Base-by-base conservation (phyloP, 805 yeast genomes). In the Candida khao-thaluensis region DNA sequence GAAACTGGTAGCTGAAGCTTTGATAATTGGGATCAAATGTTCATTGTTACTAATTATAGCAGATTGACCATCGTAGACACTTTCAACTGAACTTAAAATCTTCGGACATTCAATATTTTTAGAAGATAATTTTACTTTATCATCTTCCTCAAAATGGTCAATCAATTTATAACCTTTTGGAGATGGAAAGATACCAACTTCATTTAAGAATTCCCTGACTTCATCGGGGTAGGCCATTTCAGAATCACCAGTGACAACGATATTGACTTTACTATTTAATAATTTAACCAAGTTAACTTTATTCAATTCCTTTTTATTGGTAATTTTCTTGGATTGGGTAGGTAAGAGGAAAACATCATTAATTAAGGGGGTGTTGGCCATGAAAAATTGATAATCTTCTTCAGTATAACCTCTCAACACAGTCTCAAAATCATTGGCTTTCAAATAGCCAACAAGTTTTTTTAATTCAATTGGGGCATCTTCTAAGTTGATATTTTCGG, bases 141-240 rank as follows among this genome's bases (percentile, higher is more conserved):
- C 52, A 14, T 51, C 60, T 18, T 52, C 50, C 42, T 60, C 56
- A 64, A 87, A 87, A 59, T 84, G 82, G 59, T 89, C 95, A 6
- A 72, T 59, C 30, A 83, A 64, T 38, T 67, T 59, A 57, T 77
- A 80, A 36, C 79, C 82, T 55, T 79, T 84, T 42, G 96, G 95
- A 35, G 93, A 76, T 42, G 96, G 85, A 52, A 71, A 77, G 37
- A 93, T 81, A 22, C 96, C 99, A 48, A 90, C 63, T 57, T 90
- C 88, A 52, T 80, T 77, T 48, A 87, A 73, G 52, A 84, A 82
- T 2, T 74, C 65, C 44, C 87, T 77, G 23, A 84, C 62, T 16
- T 56, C 61, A 12, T 67, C 72, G 5, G 72, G 72, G 36, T 60
- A 48, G 3, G 57, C 53, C 3, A 54, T 40, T 20, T 49, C 28